Evolutionary conservation across 1,284 basidiomycete genomes (phyloP).

Genomic region (Cryptococcus sp.): DNA sequence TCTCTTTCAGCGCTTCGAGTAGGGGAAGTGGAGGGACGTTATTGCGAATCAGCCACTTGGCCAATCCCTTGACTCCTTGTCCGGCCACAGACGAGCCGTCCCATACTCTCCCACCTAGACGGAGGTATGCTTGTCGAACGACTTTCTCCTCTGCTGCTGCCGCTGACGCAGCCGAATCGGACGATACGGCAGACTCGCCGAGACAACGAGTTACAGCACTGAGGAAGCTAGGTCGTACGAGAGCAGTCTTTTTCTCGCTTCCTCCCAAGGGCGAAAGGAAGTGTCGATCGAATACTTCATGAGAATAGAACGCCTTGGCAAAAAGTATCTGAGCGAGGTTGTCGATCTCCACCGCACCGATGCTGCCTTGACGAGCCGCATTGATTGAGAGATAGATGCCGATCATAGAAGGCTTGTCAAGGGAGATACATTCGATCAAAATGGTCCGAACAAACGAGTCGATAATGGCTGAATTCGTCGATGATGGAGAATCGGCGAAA

Average conservation of each 20-base stretch:
- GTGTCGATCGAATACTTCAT: slow-evolving; percentile 26
- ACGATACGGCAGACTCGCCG: background rate
- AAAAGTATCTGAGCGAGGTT: slow-evolving; percentile 29
- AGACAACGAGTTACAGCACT: slow-evolving; percentile 1
- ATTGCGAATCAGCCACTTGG: slow-evolving; percentile 27
- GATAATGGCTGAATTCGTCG: slow-evolving; percentile 54
- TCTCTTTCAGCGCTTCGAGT: slow-evolving; percentile 26
- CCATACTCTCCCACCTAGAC: slow-evolving; percentile 7
- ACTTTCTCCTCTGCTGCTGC: slow-evolving; percentile 5
- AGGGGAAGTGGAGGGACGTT: slow-evolving; percentile 29
- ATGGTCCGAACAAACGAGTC: slow-evolving; percentile 71
- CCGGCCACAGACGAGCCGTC: background rate
- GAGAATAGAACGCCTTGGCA: slow-evolving; percentile 30
- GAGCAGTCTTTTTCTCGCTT: slow-evolving; percentile 32
- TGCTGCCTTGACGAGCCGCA: slow-evolving; percentile 4
- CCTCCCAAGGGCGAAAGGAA: slow-evolving; percentile 12
- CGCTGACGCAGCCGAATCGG: slow-evolving; percentile 1
- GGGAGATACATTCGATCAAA: slow-evolving; percentile 80
- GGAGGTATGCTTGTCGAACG: slow-evolving; percentile 8
- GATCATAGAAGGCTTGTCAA: slow-evolving; percentile 80
- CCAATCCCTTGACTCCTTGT: slow-evolving; percentile 8
- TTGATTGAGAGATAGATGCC: slow-evolving; percentile 68
- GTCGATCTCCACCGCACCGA: slow-evolving; percentile 17
- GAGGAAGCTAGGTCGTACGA: slow-evolving; percentile 40
- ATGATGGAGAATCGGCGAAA: slow-evolving; percentile 59